phyloP scores from a whole-genome alignment of 176 grass and related monocot species.

The Oryza australiensis region DNA sequence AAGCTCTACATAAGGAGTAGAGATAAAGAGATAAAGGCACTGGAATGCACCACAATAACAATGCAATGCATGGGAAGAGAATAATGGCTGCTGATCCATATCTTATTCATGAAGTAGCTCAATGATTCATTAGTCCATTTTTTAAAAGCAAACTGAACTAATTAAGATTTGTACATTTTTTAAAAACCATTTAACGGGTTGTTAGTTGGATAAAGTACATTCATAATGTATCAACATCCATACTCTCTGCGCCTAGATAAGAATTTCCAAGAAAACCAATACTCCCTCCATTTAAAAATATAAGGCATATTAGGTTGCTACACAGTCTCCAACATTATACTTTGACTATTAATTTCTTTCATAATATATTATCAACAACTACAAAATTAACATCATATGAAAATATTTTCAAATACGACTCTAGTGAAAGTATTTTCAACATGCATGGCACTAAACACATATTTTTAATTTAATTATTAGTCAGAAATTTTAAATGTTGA shows the following conservation, averaged over 20 bases:
- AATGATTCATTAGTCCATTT: not conserved
- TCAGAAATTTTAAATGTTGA: too few relatives aligned
- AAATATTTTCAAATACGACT: too few relatives aligned
- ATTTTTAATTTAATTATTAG: too few relatives aligned
- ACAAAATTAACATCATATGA: too few relatives aligned
- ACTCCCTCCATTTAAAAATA: too few relatives aligned
- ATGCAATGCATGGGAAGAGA: conserved; percentile 14
- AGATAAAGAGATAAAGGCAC: not conserved
- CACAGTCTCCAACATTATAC: too few relatives aligned
- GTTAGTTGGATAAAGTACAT: not conserved
- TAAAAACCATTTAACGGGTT: not conserved
- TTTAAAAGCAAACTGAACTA: not conserved
- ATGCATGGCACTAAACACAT: too few relatives aligned
- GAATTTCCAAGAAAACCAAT: not conserved
- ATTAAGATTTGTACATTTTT: not conserved
- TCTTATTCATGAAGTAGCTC: not conserved
- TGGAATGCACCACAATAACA: not conserved
- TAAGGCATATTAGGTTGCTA: too few relatives aligned
- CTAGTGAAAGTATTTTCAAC: too few relatives aligned
- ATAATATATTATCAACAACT: too few relatives aligned
- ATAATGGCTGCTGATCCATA: not conserved
- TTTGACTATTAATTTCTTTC: too few relatives aligned
- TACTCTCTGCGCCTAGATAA: not conserved
- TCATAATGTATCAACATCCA: not conserved
- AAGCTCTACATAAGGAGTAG: not conserved